Base-by-base conservation (phyloP, 805 yeast species). In the Ogataea glucozyma region DNA sequence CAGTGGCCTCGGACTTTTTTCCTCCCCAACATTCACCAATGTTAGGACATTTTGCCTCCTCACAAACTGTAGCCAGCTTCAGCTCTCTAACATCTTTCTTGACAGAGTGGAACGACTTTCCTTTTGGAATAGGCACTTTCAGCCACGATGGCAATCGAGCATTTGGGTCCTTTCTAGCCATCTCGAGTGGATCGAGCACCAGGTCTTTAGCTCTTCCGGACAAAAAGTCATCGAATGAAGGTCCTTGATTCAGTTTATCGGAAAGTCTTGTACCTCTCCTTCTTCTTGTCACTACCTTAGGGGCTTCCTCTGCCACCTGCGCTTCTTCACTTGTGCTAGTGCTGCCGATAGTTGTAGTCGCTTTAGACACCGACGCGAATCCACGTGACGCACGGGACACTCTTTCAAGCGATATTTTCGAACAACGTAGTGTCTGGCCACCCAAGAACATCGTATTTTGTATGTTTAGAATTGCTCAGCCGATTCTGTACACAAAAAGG, bases 1-100 rank as follows among this genome's bases (percentile, higher is more conserved):
- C 96, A 6, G 97, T 88, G 3, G 99, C 97, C 50, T 88, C 91
- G 6, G 91, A 79, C 63, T 90, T 84, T 57, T 83, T 79, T 22
- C 99, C 99, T 43, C 99, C 98, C 99, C 99, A 93, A 67, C 99
- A 93, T 64, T 93, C 99, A 40, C 98, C 97, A 49, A 93, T 93
- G 64, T 93, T 93, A n/a, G 99, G 99, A 67, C 99, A 93, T 60
- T 93, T 84, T 4, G 99, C 99, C 60, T 93, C 99, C 66, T 93
- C 98, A 67, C 99, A 93, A 22, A 93, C 99, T 0, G 99, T 93
- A 26, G 96, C 85, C 39, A 93, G 71, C 51, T 88, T 88, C 47
- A 93, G 71, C 45, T 95, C 97, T 47, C 88, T 75, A 24, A 93
- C 83, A 60, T 93, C 99, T 36, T 79, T 76, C 60, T 91, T 89